These are phyloP conservation scores for Macrolepiota albuminosa DNA, from an alignment of 768 basidiomycete genomes.

Conservation along the genomic window DNA sequence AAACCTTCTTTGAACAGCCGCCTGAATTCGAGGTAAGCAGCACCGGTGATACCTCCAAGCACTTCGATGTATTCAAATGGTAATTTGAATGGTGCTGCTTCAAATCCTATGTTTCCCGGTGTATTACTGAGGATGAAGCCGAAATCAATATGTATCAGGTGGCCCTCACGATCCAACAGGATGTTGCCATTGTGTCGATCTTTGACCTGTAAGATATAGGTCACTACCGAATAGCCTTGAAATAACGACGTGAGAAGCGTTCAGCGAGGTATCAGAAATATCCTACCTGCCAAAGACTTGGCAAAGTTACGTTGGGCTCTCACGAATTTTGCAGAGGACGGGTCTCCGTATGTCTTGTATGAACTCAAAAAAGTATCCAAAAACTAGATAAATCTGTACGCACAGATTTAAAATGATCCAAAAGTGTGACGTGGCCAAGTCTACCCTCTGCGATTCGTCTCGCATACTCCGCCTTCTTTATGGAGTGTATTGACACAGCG, in stretches of 20 bases:
- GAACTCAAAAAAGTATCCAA: not conserved
- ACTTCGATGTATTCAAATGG: conserved; percentile 95
- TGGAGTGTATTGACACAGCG: conserved; percentile 96
- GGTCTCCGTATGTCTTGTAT: conserved; percentile 81
- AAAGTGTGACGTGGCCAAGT: conserved; percentile 80
- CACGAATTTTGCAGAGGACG: conserved; percentile 79
- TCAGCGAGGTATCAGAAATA: not conserved
- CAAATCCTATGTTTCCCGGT: conserved; percentile 96
- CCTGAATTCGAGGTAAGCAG: conserved; percentile 80
- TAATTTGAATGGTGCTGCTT: conserved; percentile 98
- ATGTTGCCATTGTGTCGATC: conserved; percentile 99
- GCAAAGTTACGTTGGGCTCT: conserved; percentile 94
- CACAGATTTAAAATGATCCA: conserved; percentile 90
- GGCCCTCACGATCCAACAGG: conserved; percentile 90
- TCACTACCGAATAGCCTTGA: conserved; percentile 87
- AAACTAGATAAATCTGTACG: conserved; percentile 21
- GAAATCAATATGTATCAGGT: conserved; percentile 96
- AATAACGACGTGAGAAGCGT: conserved; percentile 3
- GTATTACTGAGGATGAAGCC: conserved; percentile 98
- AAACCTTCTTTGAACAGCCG: conserved; percentile 89
- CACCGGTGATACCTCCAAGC: conserved; percentile 76
- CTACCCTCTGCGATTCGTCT: conserved; percentile 75
- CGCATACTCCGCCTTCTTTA: conserved; percentile 98
- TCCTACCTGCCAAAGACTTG: conserved; percentile 77
- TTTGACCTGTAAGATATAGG: conserved; percentile 96